Percentiles rank a stretch among this genome's conserved stretches.
phyloP scores from a whole-genome alignment of 495 filamentous ascomycete species.

The Chaetomium fimeti region DNA sequence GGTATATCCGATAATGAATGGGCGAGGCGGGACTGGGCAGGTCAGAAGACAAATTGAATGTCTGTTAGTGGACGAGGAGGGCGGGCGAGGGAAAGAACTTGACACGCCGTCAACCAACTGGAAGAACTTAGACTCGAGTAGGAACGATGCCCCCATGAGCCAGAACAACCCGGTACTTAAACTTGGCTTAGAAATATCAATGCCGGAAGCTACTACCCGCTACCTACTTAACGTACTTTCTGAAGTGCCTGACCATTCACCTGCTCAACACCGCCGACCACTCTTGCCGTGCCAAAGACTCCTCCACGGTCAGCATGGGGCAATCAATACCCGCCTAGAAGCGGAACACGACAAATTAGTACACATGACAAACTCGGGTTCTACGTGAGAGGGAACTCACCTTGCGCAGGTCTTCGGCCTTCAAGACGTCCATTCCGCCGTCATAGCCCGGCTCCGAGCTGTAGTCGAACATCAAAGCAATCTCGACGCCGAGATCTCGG shows the following conservation, averaged over 20 bases:
- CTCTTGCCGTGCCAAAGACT: constrained; percentile 32
- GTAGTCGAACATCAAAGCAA: constrained; percentile 43
- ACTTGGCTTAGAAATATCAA: too few species aligned
- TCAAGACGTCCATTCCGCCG: constrained; percentile 40
- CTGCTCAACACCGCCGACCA: background rate
- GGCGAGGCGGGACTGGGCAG: too few species aligned
- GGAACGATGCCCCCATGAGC: background rate
- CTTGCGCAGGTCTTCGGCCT: constrained; percentile 42
- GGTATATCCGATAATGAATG: too few species aligned
- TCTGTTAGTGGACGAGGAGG: background rate
- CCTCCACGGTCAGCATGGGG: constrained; percentile 35
- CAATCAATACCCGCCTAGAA: constrained; percentile 37
- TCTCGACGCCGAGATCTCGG: constrained; percentile 37
- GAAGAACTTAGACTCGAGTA: background rate
- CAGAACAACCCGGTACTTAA: too few species aligned
- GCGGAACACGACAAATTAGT: background rate
- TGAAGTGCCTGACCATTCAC: background rate
- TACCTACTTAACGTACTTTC: background rate
- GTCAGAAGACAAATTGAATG: too few species aligned
- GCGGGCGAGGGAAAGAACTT: background rate
- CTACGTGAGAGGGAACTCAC: constrained; percentile 24
- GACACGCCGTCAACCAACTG: too few species aligned
- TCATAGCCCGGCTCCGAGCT: constrained; percentile 44
- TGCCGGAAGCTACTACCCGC: background rate
- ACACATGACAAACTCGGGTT: background rate